Conservation (phyloP, 768 basidiomycete species). For the Mycena rebaudengoi region DNA sequence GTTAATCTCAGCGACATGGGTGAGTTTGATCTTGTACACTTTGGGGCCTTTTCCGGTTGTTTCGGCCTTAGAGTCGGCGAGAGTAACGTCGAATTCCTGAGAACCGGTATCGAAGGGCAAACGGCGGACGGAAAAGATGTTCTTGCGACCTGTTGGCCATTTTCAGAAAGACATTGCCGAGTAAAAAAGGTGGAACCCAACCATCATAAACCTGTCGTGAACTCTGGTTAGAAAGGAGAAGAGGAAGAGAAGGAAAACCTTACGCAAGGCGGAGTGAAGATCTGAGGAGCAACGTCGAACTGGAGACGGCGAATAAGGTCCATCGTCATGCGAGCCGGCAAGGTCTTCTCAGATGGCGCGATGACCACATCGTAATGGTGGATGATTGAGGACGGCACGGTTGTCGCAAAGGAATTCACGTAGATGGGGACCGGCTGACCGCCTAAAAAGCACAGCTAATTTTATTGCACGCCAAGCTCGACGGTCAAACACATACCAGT, state of each 20-base stretch:
- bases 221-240: constrained; percentile 52
- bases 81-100: constrained; percentile 73
- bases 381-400: constrained; percentile 51
- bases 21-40: constrained; percentile 68
- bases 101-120: constrained; percentile 63
- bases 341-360: constrained; percentile 69
- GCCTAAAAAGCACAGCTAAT: too few relatives aligned
- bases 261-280: constrained; percentile 79
- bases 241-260: background rate
- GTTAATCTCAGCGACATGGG: constrained; percentile 65
- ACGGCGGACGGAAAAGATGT: constrained; percentile 67
- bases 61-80: constrained; percentile 47
- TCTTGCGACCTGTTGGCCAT: constrained; percentile 86
- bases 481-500: too few relatives aligned
- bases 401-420: constrained; percentile 72
- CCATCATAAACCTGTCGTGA: too few relatives aligned
- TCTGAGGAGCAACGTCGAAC: constrained; percentile 58
- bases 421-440: constrained; percentile 53
- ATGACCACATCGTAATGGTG: constrained; percentile 85
- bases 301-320: constrained; percentile 75
- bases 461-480: too few relatives aligned
- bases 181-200: too few relatives aligned
- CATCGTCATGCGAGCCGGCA: constrained; percentile 75
- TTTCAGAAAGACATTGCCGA: too few relatives aligned
- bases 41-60: constrained; percentile 59